Percentiles rank a stretch among this genome's conserved stretches.
Conservation (phyloP, 805 yeast species). For the Ogataea saltuana region DNA sequence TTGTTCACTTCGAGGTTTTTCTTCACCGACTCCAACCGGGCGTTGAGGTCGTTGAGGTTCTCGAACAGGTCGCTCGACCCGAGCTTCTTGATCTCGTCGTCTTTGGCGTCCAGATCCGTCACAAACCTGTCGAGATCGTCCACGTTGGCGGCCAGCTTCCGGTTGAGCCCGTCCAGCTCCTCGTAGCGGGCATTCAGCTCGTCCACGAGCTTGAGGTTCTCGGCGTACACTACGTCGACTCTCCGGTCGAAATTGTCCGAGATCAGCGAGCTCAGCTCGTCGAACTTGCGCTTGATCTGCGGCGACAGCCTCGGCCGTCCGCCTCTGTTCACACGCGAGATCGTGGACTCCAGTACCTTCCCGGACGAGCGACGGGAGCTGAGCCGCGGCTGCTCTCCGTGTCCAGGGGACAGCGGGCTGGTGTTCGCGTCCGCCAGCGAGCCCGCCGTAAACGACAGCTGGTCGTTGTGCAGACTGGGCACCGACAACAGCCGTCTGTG, state of each 20-base stretch:
- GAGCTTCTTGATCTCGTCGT: conserved; percentile 26
- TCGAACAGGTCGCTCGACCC: conserved; percentile 26
- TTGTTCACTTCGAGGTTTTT: conserved; percentile 24
- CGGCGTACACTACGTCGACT: conserved; percentile 28
- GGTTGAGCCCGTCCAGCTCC: conserved; percentile 31
- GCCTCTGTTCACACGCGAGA: conserved; percentile 4
- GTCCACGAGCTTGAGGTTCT: conserved; percentile 32
- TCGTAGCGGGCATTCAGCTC: conserved; percentile 29
- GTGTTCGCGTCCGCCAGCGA: conserved; percentile 8
- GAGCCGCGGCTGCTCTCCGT: neutral
- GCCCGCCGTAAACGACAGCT: neutral
- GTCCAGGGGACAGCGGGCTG: conserved; percentile 1
- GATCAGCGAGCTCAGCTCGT: conserved; percentile 30
- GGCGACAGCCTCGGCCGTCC: conserved; percentile 18
- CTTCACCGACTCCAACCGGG: conserved; percentile 30
- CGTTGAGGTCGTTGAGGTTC: conserved; percentile 31
- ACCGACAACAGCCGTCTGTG: conserved; percentile 16
- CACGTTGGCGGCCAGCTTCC: conserved; percentile 31
- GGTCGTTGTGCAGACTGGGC: conserved; percentile 10
- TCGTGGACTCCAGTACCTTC: conserved; percentile 11
- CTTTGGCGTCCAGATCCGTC: conserved; percentile 31
- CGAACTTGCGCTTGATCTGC: conserved; percentile 32
- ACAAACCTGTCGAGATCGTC: conserved; percentile 32
- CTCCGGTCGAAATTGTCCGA: conserved; percentile 27
- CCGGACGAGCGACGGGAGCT: neutral